phyloP scores from a whole-genome alignment of 345 rosid genomes.

The Rhodamnia rubescens region DNA sequence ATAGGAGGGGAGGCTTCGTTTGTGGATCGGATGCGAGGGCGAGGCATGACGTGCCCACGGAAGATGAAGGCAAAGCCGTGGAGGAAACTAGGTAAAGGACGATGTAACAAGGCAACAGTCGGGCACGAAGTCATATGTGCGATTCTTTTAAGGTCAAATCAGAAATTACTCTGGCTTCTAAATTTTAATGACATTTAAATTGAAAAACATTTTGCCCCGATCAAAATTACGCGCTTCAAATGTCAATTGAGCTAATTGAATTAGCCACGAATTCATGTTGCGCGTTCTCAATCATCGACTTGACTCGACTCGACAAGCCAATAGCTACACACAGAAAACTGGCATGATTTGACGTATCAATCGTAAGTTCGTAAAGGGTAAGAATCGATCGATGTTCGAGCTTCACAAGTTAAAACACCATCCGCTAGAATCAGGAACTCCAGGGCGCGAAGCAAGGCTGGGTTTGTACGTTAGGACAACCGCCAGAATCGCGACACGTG shows the following conservation, averaged over 20 bases:
- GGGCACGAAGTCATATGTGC: not conserved
- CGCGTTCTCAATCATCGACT: not conserved
- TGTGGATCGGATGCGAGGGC: not conserved
- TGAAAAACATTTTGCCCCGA: not conserved
- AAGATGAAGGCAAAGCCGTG: not conserved
- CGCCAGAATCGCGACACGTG: not conserved
- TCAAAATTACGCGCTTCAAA: not conserved
- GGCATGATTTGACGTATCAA: not conserved
- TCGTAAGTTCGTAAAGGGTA: not conserved
- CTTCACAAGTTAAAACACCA: not conserved
- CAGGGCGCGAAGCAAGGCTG: not conserved
- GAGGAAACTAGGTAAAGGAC: not conserved
- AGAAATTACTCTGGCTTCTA: fast-evolving
- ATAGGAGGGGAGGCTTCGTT: not conserved
- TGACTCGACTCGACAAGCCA: not conserved
- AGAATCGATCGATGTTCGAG: not conserved
- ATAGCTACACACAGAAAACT: too few species aligned
- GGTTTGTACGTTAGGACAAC: not conserved
- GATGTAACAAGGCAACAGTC: not conserved
- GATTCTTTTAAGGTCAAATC: not conserved
- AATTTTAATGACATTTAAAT: not conserved
- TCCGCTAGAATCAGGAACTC: not conserved
- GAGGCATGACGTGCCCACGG: too few species aligned
- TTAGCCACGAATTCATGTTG: not conserved
- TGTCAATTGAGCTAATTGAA: not conserved